Evolutionary conservation across 2,329 filamentous ascomycete species (phyloP), one percentile per base, ranked within the genome.

Genomic region (Mollisiaceae sp.): DNA sequence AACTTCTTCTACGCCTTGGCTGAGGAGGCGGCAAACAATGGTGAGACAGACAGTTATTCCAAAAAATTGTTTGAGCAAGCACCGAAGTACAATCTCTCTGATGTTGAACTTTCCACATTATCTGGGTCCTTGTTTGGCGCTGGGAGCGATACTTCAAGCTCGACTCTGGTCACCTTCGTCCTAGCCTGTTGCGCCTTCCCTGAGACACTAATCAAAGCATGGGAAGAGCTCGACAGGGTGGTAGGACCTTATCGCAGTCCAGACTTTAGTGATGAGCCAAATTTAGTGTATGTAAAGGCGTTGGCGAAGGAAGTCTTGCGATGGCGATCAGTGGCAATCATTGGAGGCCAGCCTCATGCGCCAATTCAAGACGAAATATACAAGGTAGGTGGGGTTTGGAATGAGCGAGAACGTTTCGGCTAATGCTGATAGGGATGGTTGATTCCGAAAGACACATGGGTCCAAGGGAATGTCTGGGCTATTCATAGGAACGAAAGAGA

Each of bases 301-400:
- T 74, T 84, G n/a, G 72, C 84, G 12, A 77, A 82, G 61, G 83
- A 85, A 67, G 78, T 78, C 4, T 73, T 79, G 52, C 78, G 82
- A 15, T 82, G 78, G 77, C 77, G 76, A 39, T 82, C 82, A 1
- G 76, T 83, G 4, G 79, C 78, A 8, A 63, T 66, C 6, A 80
- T 82, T 1, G 74, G 83, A 1, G 82, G 81, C 4, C 82, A 88
- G 38, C 85, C 86, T 2, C 86, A 88, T 72, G 80, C 78, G 52
- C 78, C 83, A 18, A 78, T 82, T 2, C 75, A 81, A 58, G 85
- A 88, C 59, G 85, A 88, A 60, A 77, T 81, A 15, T 88, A 87
- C 47, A 78, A 83, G n/a, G 60, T 60, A 36, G 22, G 59, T 15
- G 1, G 32, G 12, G 12, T 22, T 20, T 20, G 9, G 14, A 14